phyloP scores from a whole-genome alignment of 371 early-diverging fungal genomes.

The Saksenaea oblongispora region DNA sequence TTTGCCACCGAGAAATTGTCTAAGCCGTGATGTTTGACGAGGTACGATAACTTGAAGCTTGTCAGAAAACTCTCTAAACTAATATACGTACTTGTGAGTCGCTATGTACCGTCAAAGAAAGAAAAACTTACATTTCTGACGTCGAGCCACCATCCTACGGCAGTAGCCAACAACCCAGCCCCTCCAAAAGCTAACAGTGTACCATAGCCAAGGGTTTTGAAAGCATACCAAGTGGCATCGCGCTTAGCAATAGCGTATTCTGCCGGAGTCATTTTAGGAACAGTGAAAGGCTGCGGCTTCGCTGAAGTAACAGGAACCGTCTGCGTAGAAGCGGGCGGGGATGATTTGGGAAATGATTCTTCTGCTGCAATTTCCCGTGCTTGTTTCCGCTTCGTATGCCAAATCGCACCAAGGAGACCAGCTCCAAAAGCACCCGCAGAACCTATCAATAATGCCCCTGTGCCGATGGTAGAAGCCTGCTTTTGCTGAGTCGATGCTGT shows the following conservation, averaged over 20 bases:
- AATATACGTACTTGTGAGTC: neutral
- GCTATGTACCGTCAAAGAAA: neutral
- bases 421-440: conserved; percentile 47
- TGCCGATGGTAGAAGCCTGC: conserved; percentile 8
- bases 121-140: conserved; percentile 42
- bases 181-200: conserved; percentile 43
- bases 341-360: conserved; percentile 10
- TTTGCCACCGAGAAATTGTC: conserved; percentile 38
- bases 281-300: conserved; percentile 7
- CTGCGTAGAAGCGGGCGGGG: conserved; percentile 5
- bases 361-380: conserved; percentile 25
- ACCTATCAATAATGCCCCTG: conserved; percentile 25
- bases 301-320: neutral
- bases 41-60: conserved; percentile 46
- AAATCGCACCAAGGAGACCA: conserved; percentile 46
- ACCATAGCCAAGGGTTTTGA: conserved; percentile 47
- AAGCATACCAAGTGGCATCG: conserved; percentile 41
- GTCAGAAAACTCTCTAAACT: conserved; percentile 51
- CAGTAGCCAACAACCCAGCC: conserved; percentile 32
- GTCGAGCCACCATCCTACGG: conserved; percentile 42
- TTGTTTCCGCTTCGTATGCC: conserved; percentile 49
- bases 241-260: conserved; percentile 41
- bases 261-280: conserved; percentile 45
- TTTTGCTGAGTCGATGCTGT: neutral
- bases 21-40: conserved; percentile 28